Percentiles rank a stretch among this genome's conserved stretches.
These are phyloP conservation scores for Fusarium sp. DNA, from an alignment of 2,329 filamentous ascomycete species.

Conservation along the genomic window DNA sequence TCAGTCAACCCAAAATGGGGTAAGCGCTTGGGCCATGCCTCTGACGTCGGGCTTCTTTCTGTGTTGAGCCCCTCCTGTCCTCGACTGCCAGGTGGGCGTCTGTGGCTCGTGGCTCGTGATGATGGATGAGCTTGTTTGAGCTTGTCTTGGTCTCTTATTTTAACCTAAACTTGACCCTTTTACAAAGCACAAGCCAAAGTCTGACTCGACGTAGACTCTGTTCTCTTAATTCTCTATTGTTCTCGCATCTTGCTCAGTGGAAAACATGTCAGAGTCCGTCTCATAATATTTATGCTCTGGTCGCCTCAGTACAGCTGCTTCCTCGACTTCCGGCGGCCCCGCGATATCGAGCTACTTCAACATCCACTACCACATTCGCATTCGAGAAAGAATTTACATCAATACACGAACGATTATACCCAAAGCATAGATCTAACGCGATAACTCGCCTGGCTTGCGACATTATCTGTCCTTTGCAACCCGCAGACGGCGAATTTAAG, in stretches of 20 bases:
- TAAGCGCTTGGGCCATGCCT: conserved; percentile 40
- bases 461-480: not conserved
- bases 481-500: conserved; percentile 4
- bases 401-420: not conserved
- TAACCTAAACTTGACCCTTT: conserved; percentile 12
- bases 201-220: not conserved
- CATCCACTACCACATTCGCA: conserved; percentile 8
- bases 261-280: conserved; percentile 36
- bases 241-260: conserved; percentile 5
- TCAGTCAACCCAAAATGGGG: not conserved
- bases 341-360: conserved; percentile 24
- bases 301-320: conserved; percentile 35
- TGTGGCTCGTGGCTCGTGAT: conserved; percentile 38
- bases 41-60: conserved; percentile 43
- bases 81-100: conserved; percentile 7
- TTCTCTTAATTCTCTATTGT: not conserved
- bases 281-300: conserved; percentile 29
- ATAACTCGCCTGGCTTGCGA: not conserved
- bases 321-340: conserved; percentile 29
- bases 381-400: conserved; percentile 2
- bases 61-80: conserved; percentile 36
- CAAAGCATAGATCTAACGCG: not conserved
- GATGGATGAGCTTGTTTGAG: conserved; percentile 9
- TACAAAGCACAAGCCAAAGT: conserved; percentile 1
- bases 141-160: conserved; percentile 19